Base-by-base conservation (phyloP, 495 filamentous ascomycete species). In the Hypoxylon crocopeplum region DNA sequence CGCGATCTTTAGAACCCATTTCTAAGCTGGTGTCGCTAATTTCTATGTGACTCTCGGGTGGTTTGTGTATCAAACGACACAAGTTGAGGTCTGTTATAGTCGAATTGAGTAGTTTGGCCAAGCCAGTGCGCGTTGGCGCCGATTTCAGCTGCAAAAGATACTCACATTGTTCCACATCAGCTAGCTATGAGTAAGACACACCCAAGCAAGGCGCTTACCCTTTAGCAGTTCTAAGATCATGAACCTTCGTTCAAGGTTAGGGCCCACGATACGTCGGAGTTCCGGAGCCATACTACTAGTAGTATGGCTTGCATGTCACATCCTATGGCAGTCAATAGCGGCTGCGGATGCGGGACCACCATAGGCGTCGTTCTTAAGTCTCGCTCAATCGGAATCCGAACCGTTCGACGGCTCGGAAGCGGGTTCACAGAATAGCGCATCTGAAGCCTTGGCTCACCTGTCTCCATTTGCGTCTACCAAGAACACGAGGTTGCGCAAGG, bases 241-340 rank as follows among this genome's bases (percentile, higher is more conserved):
- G 40, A 54, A 47, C 1, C 40, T 38, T 46, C 40, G 38, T 12
- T 15, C 40, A 56, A 40, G 30, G 19, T 27, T n/a, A 36, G 30
- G 21, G 30, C 6, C 32, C 16, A 45, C 8, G 52, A 54, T 36
- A 24, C 12, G 15, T 52, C 53, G 41, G 48, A 64, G 48, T 50
- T 64, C 60, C 48, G 49, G 34, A 25, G 13, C 44, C 15, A 38
- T 45, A 40, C 37, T 45, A 8, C 13, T 53, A 42, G 25, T 32
- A 48, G 42, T 45, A 58, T 57, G 49, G 60, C 44, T 54, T 50
- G 44, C 49, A 55, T 55, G 55, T 45, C 38, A 59, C 24, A 42
- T 48, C 17, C 52, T 34, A 12, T 48, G 39, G 34, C 29, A 41
- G 44, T 12, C 8, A 46, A 22, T 51, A 46, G 55, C 45, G 50